Conservation (phyloP, 1,139 yeast genomes). For the Wickerhamiella pararugosa region DNA sequence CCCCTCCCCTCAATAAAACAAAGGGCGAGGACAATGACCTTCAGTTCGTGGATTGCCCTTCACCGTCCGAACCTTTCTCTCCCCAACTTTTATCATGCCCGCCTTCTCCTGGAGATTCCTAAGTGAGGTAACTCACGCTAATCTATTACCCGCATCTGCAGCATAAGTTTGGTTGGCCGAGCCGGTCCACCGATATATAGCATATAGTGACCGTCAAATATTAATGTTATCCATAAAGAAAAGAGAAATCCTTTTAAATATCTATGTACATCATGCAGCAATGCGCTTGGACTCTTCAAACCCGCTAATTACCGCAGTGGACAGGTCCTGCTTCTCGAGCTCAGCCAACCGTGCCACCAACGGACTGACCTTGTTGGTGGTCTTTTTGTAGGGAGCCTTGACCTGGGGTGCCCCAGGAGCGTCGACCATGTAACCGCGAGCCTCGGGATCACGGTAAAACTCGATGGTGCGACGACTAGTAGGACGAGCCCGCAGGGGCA, state of each 20-base stretch:
- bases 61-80: slow-evolving; percentile 5
- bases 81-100: slow-evolving; percentile 16
- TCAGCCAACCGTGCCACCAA: slow-evolving; percentile 18
- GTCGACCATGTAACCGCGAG: slow-evolving; percentile 55
- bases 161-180: background rate
- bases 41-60: slow-evolving; percentile 5
- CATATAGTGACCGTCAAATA: background rate
- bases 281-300: background rate
- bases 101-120: slow-evolving; percentile 14
- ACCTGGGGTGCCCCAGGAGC: slow-evolving; percentile 24
- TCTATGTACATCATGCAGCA: background rate
- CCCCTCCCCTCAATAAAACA: background rate
- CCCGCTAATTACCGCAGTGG: background rate
- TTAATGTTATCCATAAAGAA: slow-evolving; percentile 6
- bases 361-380: slow-evolving; percentile 19
- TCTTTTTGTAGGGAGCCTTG: slow-evolving; percentile 17
- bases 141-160: background rate
- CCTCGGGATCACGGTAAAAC: slow-evolving; percentile 55
- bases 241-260: slow-evolving; percentile 1
- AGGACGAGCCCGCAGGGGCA: slow-evolving; percentile 82
- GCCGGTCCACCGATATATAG: background rate
- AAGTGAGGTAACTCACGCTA: background rate
- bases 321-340: slow-evolving; percentile 16
- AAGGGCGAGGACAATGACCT: slow-evolving; percentile 1
- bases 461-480: slow-evolving; percentile 66